Percentiles rank a stretch among this genome's conserved stretches.
Evolutionary conservation across 2,329 filamentous ascomycete genomes (phyloP).

Genomic region (Neoascochyta sp.): DNA sequence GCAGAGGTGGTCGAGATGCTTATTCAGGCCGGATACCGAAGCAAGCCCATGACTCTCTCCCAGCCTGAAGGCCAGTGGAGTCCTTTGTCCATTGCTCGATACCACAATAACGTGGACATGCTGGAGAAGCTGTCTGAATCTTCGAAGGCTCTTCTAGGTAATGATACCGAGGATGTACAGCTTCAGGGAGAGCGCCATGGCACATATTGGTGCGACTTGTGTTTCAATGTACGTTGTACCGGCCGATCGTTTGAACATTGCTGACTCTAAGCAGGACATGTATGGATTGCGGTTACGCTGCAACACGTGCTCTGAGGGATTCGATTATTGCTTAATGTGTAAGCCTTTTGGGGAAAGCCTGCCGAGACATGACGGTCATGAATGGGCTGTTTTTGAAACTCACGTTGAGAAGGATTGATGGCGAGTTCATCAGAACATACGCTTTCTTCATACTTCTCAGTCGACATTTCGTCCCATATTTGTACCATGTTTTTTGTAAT

Average conservation of each 20-base stretch:
- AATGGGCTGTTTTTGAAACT: slow-evolving; percentile 5
- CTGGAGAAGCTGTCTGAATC: slow-evolving; percentile 2
- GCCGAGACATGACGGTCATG: slow-evolving; percentile 7
- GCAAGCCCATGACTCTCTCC: slow-evolving; percentile 1
- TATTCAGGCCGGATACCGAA: slow-evolving; percentile 1
- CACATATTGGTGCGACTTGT: slow-evolving; percentile 5
- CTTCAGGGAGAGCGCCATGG: too few relatives aligned
- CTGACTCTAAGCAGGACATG: slow-evolving; percentile 4
- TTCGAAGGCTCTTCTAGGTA: slow-evolving; percentile 1
- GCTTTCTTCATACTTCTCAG: too few relatives aligned
- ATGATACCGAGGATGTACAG: too few relatives aligned
- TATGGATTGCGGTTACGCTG: slow-evolving; percentile 9
- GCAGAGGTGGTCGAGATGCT: slow-evolving; percentile 3
- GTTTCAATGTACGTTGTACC: slow-evolving; percentile 9
- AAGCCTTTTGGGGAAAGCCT: slow-evolving; percentile 6
- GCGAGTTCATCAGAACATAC: too few relatives aligned
- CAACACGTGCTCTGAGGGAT: slow-evolving; percentile 1
- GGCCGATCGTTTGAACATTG: neutral
- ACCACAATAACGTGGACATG: slow-evolving; percentile 9
- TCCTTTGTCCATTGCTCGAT: slow-evolving; percentile 9
- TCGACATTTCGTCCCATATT: too few relatives aligned
- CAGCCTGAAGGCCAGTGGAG: slow-evolving; percentile 7
- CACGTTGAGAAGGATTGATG: neutral
- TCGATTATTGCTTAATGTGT: slow-evolving; percentile 12
- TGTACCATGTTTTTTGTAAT: too few relatives aligned